Conservation (phyloP, 1,139 yeast genomes). For the Lodderomyces beijingensis region DNA sequence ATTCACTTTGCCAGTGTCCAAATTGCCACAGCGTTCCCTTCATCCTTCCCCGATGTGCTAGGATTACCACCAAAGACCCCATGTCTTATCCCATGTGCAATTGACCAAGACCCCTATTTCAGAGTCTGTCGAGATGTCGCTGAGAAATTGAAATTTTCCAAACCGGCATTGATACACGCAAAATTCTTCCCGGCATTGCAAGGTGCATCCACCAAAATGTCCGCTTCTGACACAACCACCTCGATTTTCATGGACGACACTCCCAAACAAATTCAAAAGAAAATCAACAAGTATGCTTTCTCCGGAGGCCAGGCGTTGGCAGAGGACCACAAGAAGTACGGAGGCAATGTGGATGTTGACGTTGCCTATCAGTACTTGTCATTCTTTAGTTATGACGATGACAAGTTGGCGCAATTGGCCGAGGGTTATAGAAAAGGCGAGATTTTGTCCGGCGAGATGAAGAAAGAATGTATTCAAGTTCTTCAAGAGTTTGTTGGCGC, state of each 20-base stretch:
- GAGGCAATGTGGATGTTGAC: slow-evolving; percentile 95
- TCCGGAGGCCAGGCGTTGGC: slow-evolving; percentile 88
- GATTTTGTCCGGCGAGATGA: slow-evolving; percentile 88
- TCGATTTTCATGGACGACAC: slow-evolving; percentile 95
- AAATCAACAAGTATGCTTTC: slow-evolving; percentile 94
- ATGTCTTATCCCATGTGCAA: slow-evolving; percentile 97
- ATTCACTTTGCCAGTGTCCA: slow-evolving; percentile 94
- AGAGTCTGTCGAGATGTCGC: slow-evolving; percentile 98
- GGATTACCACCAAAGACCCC: slow-evolving; percentile 86
- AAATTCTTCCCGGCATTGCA: slow-evolving; percentile 98
- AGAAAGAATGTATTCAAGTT: slow-evolving; percentile 76
- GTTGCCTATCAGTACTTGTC: slow-evolving; percentile 91
- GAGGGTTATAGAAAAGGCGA: slow-evolving; percentile 76
- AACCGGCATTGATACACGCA: slow-evolving; percentile 90
- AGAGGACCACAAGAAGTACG: slow-evolving; percentile 84
- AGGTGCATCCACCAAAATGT: slow-evolving; percentile 96
- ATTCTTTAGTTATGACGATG: slow-evolving; percentile 88
- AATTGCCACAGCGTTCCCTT: slow-evolving; percentile 93
- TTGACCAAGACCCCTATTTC: slow-evolving; percentile 98
- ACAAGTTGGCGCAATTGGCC: slow-evolving; percentile 57
- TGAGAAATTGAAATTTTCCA: slow-evolving; percentile 80
- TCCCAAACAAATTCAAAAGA: slow-evolving; percentile 85
- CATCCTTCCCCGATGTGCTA: slow-evolving; percentile 90
- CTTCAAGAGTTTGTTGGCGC: slow-evolving; percentile 73
- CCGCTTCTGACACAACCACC: slow-evolving; percentile 78